These are phyloP conservation scores for Yamadazyma diddensiae DNA, from an alignment of 1,139 yeast species.

Conservation along the genomic window DNA sequence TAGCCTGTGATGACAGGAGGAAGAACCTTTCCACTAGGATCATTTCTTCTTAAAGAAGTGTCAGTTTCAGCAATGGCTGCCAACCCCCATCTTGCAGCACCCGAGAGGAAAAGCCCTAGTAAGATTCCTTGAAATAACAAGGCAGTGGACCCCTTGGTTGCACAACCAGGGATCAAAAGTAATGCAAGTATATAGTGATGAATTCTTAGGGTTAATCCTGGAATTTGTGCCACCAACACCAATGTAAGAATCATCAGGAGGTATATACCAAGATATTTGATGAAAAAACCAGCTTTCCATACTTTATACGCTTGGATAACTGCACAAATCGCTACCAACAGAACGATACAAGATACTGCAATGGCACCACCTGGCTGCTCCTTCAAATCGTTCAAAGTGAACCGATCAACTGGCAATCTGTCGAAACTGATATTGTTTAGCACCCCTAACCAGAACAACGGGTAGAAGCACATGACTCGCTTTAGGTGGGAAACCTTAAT, in stretches of 20 bases:
- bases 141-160: conserved; percentile 71
- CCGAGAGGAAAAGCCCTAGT: conserved; percentile 77
- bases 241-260: conserved; percentile 44
- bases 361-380: conserved; percentile 75
- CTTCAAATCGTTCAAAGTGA: conserved; percentile 66
- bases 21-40: conserved; percentile 60
- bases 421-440: conserved; percentile 88
- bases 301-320: conserved; percentile 72
- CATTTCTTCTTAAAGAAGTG: conserved; percentile 65
- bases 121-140: conserved; percentile 78
- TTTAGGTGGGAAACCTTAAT: conserved; percentile 42
- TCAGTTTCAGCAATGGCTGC: conserved; percentile 86
- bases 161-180: conserved; percentile 80
- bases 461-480: conserved; percentile 67
- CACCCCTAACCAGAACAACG: conserved; percentile 81
- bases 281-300: conserved; percentile 78
- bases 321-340: conserved; percentile 50
- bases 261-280: conserved; percentile 55
- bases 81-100: conserved; percentile 90
- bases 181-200: conserved; percentile 90
- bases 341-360: conserved; percentile 54
- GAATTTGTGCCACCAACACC: conserved; percentile 47
- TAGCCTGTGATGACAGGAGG: conserved; percentile 54
- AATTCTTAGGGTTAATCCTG: conserved; percentile 72
- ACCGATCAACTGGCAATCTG: conserved; percentile 79